Evolutionary conservation across 2,329 filamentous ascomycete genomes (phyloP), one percentile per base, ranked within the genome.

Genomic region (Hysterium pulicare): DNA sequence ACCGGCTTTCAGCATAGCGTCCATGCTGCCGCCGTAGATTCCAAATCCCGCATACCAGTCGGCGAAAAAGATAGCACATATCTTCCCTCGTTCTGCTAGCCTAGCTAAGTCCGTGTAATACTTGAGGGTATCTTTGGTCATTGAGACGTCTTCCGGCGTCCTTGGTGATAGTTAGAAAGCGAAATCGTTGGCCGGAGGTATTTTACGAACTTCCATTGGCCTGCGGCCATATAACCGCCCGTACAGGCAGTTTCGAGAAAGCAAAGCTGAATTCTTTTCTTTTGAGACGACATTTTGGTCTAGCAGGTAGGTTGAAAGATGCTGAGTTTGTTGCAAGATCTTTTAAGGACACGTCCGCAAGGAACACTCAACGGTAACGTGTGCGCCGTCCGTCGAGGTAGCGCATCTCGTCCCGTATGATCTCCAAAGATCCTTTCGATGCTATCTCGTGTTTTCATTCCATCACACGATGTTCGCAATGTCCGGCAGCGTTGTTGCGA

Each of bases 1-100:
- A 78, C 82, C 57, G 11, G 57, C 57, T 38, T 59, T 53, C 47
- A 61, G 60, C 49, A 61, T 59, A 35, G 53, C 56, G 41, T 58
- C 54, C 32, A 60, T 58, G 21, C 55, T 42, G 9, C 49, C 55
- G 17, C 47, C 49, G 32, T 61, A 57, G 1, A 61, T 32, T 17
- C 38, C 41, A 20, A 43, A 43, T 5, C 41, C 41, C n/a, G 20
- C 41, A 17, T 26, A 43, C 41, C 41, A 43, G 26, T 43, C 41
- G 20, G 41, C 41, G 20, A 43, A 43, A 17, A 43, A 43, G 15
- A 43, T 43, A 6, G 41, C 41, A 28, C 20, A 26, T 17, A 43
- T 30, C 20, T 43, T 43, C 3, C 41, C 41, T 17, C 24, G 17
- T 10, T 43, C 41, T 13, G 41, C 41, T 10, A 43, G 28, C 21